Evolutionary conservation across 2,329 filamentous ascomycete species (phyloP).

Genomic region (Fusarium pseudograminearum): DNA sequence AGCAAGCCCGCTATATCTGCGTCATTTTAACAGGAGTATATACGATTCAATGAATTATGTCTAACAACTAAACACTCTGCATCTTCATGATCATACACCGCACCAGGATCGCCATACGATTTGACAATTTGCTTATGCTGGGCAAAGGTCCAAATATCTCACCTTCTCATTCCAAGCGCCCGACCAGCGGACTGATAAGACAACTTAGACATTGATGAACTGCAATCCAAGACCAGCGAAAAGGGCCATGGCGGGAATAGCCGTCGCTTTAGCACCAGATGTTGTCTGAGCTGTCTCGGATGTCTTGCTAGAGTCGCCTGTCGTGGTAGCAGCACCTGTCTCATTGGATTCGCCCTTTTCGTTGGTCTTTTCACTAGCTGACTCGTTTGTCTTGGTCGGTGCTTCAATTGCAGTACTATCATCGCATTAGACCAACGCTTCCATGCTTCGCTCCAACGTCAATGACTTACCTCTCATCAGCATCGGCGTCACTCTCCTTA

Average conservation of each 20-base stretch:
- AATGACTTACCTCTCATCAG: neutral
- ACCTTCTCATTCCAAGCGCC: neutral
- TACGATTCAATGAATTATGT: neutral
- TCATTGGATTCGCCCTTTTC: neutral
- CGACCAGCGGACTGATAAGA: neutral
- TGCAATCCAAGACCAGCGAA: neutral
- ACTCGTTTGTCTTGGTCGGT: neutral
- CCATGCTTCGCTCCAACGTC: neutral
- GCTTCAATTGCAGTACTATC: neutral
- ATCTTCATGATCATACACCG: neutral
- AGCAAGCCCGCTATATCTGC: accelerated
- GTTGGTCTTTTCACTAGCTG: neutral
- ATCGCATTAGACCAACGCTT: no score
- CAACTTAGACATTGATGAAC: neutral
- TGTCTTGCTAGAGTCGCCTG: neutral
- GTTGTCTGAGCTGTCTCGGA: neutral
- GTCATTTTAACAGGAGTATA: neutral
- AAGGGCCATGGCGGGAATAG: neutral
- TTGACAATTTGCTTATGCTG: no score
- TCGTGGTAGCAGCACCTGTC: neutral
- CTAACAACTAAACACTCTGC: neutral
- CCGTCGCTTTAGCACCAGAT: neutral
- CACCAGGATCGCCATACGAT: no score
- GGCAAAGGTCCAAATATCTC: neutral
- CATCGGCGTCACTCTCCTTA: neutral